Conservation (phyloP, 2,329 filamentous ascomycete genomes). For the Ophiostoma pallidulum region DNA sequence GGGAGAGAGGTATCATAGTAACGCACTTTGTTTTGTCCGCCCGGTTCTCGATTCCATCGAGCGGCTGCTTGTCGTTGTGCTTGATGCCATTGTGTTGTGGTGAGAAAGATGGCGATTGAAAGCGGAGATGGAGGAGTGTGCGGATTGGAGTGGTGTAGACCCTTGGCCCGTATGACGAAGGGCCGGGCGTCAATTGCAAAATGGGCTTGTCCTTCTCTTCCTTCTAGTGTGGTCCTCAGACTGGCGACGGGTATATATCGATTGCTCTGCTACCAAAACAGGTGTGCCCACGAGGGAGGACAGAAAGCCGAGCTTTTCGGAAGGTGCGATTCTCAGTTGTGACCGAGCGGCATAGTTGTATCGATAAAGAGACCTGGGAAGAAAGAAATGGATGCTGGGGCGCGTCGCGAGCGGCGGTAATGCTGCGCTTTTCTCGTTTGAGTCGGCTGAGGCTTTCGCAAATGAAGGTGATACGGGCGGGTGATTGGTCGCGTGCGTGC, state of each 20-base stretch:
- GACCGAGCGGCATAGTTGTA: conserved; percentile 6
- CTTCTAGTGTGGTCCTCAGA: too few relatives aligned
- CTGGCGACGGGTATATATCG: neutral
- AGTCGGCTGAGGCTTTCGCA: neutral
- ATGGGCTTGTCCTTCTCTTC: too few relatives aligned
- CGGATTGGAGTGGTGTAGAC: neutral
- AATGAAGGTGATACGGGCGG: neutral
- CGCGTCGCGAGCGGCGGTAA: too few relatives aligned
- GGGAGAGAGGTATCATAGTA: conserved; percentile 10
- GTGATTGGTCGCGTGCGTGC: conserved; percentile 10
- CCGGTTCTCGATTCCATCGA: conserved; percentile 67
- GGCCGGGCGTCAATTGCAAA: too few relatives aligned
- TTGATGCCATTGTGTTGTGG: conserved; percentile 12
- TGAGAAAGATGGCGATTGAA: neutral
- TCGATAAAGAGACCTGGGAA: neutral
- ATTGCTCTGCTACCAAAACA: too few relatives aligned
- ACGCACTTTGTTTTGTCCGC: conserved; percentile 74
- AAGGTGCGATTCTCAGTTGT: conserved; percentile 1
- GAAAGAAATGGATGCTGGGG: neutral
- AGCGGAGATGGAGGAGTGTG: neutral
- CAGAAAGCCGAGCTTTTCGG: neutral
- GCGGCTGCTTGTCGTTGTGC: conserved; percentile 29
- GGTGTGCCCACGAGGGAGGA: neutral
- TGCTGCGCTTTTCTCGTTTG: neutral
- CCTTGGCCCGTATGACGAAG: too few relatives aligned